phyloP scores from a whole-genome alignment of 306 rosid species.

The Cajanus cajan region DNA sequence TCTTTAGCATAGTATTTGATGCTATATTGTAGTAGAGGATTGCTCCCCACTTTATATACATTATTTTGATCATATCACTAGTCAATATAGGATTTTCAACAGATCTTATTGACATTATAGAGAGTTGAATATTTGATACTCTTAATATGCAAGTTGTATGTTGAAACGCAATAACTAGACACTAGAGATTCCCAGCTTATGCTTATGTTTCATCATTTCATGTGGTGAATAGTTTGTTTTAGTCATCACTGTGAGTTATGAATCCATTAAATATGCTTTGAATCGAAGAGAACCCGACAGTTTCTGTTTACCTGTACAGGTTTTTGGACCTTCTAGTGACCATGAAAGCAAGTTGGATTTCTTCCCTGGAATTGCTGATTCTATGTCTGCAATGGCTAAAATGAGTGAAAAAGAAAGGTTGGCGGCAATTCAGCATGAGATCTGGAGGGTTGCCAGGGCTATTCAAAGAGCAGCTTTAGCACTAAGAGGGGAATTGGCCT shows the following conservation, averaged over 20 bases:
- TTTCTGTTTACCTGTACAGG: conserved; percentile 22
- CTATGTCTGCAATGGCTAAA: conserved; percentile 42
- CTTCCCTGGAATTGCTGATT: conserved; percentile 87
- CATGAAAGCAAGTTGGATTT: conserved; percentile 51
- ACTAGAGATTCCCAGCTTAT: not conserved
- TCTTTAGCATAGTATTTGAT: not conserved
- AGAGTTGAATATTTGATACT: not conserved
- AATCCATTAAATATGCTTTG: not conserved
- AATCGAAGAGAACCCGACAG: not conserved
- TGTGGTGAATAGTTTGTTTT: not conserved
- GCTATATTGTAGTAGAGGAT: no score
- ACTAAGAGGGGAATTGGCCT: conserved; percentile 67
- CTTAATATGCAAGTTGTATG: not conserved
- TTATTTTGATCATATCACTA: no score
- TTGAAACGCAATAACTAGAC: no score
- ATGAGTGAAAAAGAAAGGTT: conserved; percentile 40
- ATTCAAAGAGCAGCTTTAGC: conserved; percentile 71
- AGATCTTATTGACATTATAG: not conserved
- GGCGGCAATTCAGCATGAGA: conserved; percentile 63
- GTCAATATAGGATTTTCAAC: no score
- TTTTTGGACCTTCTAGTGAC: conserved; percentile 65
- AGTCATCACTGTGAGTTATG: not conserved
- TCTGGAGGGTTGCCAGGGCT: conserved; percentile 90
- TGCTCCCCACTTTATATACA: no score
- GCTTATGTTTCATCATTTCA: not conserved